phyloP scores from a whole-genome alignment of 2,329 filamentous ascomycete species.

The Fusarium citri region DNA sequence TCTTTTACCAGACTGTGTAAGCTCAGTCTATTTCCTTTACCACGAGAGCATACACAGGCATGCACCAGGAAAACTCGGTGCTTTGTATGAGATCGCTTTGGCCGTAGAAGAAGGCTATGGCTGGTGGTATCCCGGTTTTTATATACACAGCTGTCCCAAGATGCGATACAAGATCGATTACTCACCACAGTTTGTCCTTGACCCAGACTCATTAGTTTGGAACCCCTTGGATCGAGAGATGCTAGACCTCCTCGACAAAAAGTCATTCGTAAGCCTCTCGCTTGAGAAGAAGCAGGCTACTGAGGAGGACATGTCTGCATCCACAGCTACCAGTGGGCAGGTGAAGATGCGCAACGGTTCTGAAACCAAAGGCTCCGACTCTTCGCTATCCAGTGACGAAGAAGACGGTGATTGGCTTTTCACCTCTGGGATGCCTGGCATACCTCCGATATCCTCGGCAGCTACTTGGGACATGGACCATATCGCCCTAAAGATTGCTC shows the following conservation, averaged over 20 bases:
- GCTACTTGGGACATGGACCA: constrained; percentile 66
- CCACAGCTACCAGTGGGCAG: neutral
- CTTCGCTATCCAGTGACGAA: constrained; percentile 36
- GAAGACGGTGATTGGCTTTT: constrained; percentile 59
- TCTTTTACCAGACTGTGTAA: constrained; percentile 79
- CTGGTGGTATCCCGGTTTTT: constrained; percentile 85
- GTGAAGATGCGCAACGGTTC: constrained; percentile 2
- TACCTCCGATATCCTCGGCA: constrained; percentile 67
- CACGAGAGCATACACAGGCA: constrained; percentile 77
- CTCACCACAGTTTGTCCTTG: constrained; percentile 77
- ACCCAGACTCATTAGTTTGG: constrained; percentile 74
- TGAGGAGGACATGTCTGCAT: neutral
- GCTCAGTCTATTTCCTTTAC: constrained; percentile 86
- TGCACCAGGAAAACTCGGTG: constrained; percentile 80
- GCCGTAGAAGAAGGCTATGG: constrained; percentile 76
- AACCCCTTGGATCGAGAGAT: constrained; percentile 66
- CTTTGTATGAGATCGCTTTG: constrained; percentile 77
- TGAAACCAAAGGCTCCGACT: constrained; percentile 2
- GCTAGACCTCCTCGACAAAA: constrained; percentile 62
- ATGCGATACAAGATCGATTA: constrained; percentile 90
- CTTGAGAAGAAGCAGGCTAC: constrained; percentile 46
- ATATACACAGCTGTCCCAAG: constrained; percentile 83
- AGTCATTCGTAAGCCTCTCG: constrained; percentile 66
- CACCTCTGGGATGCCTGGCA: constrained; percentile 73
- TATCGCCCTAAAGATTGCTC: constrained; percentile 65